A percentile compares a stretch with the other conserved stretches of the same genome.
Evolutionary conservation across 805 yeast species (phyloP).

Genomic region (Starmerella roubikii): DNA sequence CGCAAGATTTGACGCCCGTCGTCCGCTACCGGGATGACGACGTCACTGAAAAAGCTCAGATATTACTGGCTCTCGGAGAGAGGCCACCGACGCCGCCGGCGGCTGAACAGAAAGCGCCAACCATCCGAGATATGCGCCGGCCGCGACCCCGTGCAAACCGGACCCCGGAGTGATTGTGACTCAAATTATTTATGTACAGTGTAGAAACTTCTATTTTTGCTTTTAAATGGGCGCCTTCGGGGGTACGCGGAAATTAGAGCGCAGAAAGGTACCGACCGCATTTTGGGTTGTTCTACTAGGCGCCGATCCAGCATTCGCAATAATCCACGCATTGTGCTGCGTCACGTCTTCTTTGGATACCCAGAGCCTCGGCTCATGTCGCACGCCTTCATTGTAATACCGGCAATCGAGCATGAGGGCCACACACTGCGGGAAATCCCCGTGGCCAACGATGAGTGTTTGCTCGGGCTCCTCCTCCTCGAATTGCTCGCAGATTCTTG

Average conservation of each 20-base stretch:
- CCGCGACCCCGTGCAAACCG: background rate
- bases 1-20: background rate
- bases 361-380: slow-evolving; percentile 14
- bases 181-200: too few species aligned
- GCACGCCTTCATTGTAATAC: slow-evolving; percentile 33
- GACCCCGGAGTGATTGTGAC: background rate
- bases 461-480: slow-evolving; percentile 9
- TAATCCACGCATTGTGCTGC: slow-evolving; percentile 40
- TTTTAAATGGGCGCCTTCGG: too few species aligned
- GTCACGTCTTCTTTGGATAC: slow-evolving; percentile 41
- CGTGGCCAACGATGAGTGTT: slow-evolving; percentile 44
- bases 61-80: slow-evolving; percentile 10
- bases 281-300: slow-evolving; percentile 71
- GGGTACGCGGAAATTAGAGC: too few species aligned
- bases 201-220: too few species aligned
- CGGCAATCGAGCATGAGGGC: slow-evolving; percentile 39
- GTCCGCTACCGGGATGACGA: slow-evolving; percentile 16
- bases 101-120: slow-evolving; percentile 4
- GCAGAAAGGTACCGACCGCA: slow-evolving; percentile 15
- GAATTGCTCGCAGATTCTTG: slow-evolving; percentile 29
- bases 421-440: slow-evolving; percentile 57
- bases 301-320: slow-evolving; percentile 39
- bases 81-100: slow-evolving; percentile 8
- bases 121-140: slow-evolving; percentile 1
- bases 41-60: slow-evolving; percentile 10